phyloP scores from a whole-genome alignment of 2,329 filamentous ascomycete species.

The Xenoacremonium recifei region DNA sequence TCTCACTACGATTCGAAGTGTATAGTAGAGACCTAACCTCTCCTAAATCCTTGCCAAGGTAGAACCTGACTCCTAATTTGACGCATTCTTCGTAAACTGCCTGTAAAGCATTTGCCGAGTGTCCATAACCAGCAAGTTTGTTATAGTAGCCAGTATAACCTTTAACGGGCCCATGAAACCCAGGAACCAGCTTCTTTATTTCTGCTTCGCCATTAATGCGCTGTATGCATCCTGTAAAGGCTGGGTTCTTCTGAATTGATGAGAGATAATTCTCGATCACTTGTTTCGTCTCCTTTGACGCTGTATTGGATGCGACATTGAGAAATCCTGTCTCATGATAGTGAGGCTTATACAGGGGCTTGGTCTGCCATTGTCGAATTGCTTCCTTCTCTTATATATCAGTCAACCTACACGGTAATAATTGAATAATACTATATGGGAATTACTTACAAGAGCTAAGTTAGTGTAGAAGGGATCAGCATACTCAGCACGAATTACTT shows the following conservation, averaged over 20 bases:
- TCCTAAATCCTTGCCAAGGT: slow-evolving; percentile 23
- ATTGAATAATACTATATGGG: background rate
- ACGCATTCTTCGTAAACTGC: slow-evolving; percentile 43
- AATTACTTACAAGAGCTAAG: slow-evolving; percentile 37
- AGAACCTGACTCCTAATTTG: slow-evolving; percentile 38
- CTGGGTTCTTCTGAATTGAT: slow-evolving; percentile 32
- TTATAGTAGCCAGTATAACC: slow-evolving; percentile 61
- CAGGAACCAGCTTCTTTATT: slow-evolving; percentile 5
- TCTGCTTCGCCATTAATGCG: slow-evolving; percentile 1
- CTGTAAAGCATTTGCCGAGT: slow-evolving; percentile 48
- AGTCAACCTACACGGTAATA: background rate
- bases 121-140: slow-evolving; percentile 52
- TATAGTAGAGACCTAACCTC: slow-evolving; percentile 6
- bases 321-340: slow-evolving; percentile 41
- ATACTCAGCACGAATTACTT: slow-evolving; percentile 59
- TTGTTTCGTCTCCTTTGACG: slow-evolving; percentile 44
- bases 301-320: slow-evolving; percentile 44
- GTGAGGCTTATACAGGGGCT: slow-evolving; percentile 51
- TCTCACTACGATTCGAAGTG: too few relatives aligned
- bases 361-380: slow-evolving; percentile 44
- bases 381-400: slow-evolving; percentile 36
- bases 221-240: slow-evolving; percentile 4
- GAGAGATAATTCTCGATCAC: slow-evolving; percentile 36
- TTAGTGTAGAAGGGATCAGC: slow-evolving; percentile 55
- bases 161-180: slow-evolving; percentile 41